Evolutionary conservation across 805 yeast genomes (phyloP).

Genomic region (Lipomyces yamadae): DNA sequence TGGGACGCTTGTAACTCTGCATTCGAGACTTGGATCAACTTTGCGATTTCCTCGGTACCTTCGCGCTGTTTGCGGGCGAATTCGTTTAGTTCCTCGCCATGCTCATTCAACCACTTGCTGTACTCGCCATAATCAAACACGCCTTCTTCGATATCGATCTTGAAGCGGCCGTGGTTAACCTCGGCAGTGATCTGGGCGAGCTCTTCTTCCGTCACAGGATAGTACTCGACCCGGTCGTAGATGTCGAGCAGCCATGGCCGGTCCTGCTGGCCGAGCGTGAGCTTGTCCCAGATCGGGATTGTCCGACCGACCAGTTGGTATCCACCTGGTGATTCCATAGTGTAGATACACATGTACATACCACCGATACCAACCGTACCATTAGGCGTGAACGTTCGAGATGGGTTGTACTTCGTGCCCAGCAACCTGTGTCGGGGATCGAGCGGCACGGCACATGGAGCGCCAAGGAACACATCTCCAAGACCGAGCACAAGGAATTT

Average conservation of each 20-base stretch:
- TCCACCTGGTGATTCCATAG: conserved; percentile 99
- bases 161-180: conserved; percentile 78
- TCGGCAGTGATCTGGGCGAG: conserved; percentile 72
- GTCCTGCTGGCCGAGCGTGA: conserved; percentile 71
- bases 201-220: conserved; percentile 86
- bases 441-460: conserved; percentile 97
- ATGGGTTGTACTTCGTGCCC: conserved; percentile 95
- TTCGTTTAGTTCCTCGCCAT: conserved; percentile 71
- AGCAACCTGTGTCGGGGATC: conserved; percentile 94
- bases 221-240: conserved; percentile 93
- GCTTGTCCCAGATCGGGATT: conserved; percentile 96
- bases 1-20: conserved; percentile 69
- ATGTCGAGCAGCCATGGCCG: conserved; percentile 91
- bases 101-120: conserved; percentile 73
- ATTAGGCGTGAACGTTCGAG: conserved; percentile 93
- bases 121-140: conserved; percentile 84
- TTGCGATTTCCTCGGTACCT: conserved; percentile 82
- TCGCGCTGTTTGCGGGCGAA: conserved; percentile 77
- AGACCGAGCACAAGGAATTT: conserved; percentile 90
- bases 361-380: conserved; percentile 99
- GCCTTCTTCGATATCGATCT: conserved; percentile 73
- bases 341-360: conserved; percentile 97
- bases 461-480: conserved; percentile 97
- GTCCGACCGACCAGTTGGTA: conserved; percentile 96
- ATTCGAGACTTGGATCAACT: conserved; percentile 79